These are phyloP conservation scores for Novakomyces olei DNA, from an alignment of 805 yeast genomes.

Conservation along the genomic window DNA sequence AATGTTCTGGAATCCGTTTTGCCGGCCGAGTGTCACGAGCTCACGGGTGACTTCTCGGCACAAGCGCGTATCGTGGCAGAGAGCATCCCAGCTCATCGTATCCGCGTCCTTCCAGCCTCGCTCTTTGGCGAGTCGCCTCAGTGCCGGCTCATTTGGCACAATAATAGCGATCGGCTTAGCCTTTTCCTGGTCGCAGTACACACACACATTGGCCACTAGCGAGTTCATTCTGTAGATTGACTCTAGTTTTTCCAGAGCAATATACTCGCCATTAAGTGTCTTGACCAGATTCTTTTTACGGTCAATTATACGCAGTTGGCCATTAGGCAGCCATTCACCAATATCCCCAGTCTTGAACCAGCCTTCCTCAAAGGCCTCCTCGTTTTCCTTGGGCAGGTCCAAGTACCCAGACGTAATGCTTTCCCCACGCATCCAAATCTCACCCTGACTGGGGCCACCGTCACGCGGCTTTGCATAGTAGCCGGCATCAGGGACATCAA, in stretches of 20 bases:
- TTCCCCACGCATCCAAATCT: slow-evolving; percentile 57
- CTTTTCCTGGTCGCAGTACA: slow-evolving; percentile 71
- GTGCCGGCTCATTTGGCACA: slow-evolving; percentile 50
- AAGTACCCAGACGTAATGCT: slow-evolving; percentile 58
- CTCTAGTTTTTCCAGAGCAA: slow-evolving; percentile 88
- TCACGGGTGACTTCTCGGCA: slow-evolving; percentile 31
- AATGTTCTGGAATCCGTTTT: slow-evolving; percentile 64
- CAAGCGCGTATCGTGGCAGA: slow-evolving; percentile 36
- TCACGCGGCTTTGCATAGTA: slow-evolving; percentile 55
- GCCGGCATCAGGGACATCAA: slow-evolving; percentile 80
- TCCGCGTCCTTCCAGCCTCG: slow-evolving; percentile 27
- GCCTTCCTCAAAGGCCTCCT: slow-evolving; percentile 55
- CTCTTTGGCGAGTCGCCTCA: slow-evolving; percentile 38
- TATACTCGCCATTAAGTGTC: slow-evolving; percentile 91
- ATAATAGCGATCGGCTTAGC: slow-evolving; percentile 86
- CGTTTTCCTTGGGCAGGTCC: slow-evolving; percentile 64
- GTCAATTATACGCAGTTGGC: slow-evolving; percentile 67
- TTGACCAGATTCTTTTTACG: slow-evolving; percentile 90
- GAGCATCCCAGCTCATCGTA: slow-evolving; percentile 23
- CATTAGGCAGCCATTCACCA: slow-evolving; percentile 72
- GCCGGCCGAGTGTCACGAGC: slow-evolving; percentile 50
- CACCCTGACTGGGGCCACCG: slow-evolving; percentile 70
- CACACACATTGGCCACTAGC: slow-evolving; percentile 61
- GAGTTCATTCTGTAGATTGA: slow-evolving; percentile 69
- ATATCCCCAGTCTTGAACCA: slow-evolving; percentile 91